Percentiles rank a stretch among this genome's conserved stretches.
These are phyloP conservation scores for Naganishia onofrii DNA, from an alignment of 768 basidiomycete species.

Conservation along the genomic window DNA sequence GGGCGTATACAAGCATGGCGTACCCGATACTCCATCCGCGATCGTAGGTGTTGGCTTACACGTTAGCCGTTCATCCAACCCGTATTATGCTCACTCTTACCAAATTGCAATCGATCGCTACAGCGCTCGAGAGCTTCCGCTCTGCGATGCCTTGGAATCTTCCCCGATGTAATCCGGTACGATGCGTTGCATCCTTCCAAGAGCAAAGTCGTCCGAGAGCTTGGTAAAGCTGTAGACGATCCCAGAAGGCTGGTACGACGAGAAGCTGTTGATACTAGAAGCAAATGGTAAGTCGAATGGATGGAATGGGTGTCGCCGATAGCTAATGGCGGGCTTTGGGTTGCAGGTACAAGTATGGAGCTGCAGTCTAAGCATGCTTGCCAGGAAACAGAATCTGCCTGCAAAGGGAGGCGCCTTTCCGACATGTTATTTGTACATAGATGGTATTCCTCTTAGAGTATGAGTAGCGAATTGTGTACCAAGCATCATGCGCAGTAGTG, in stretches of 20 bases:
- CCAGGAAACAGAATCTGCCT: background rate
- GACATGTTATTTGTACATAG: background rate
- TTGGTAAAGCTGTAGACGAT: constrained; percentile 79
- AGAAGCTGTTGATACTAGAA: constrained; percentile 79
- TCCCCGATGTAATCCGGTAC: constrained; percentile 77
- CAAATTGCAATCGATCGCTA: background rate
- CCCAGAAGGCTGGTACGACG: constrained; percentile 78
- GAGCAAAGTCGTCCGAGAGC: constrained; percentile 65
- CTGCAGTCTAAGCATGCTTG: background rate
- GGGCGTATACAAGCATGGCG: constrained; percentile 30
- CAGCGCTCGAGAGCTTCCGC: constrained; percentile 76
- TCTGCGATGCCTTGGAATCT: constrained; percentile 66
- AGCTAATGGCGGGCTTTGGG: background rate
- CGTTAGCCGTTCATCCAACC: no score
- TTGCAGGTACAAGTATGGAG: background rate
- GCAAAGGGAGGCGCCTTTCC: background rate
- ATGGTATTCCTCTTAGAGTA: background rate
- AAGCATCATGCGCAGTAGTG: background rate
- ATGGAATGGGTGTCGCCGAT: background rate
- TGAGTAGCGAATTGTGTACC: background rate
- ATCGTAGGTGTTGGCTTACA: constrained; percentile 8
- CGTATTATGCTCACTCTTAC: no score
- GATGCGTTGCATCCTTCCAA: constrained; percentile 80
- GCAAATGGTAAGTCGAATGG: constrained; percentile 50
- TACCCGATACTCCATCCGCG: constrained; percentile 1